These are phyloP conservation scores for Dipteronia dyeriana DNA, from an alignment of 345 rosid genomes.

Conservation along the genomic window DNA sequence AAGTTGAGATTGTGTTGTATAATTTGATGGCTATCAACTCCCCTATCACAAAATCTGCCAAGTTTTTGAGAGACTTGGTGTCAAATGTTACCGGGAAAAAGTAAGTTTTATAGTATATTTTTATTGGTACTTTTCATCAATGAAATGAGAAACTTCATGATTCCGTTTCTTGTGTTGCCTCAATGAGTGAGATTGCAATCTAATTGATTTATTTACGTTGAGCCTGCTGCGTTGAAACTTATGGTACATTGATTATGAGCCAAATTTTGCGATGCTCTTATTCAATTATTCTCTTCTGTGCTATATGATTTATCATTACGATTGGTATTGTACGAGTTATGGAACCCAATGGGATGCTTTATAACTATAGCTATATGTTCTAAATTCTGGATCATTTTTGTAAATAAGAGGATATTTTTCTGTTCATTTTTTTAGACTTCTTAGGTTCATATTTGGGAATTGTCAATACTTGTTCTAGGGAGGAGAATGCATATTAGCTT, in stretches of 20 bases:
- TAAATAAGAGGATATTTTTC: background rate
- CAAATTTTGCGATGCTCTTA: background rate
- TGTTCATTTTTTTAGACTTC: background rate
- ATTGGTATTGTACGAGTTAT: no score
- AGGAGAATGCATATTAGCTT: no score
- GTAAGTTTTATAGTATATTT: conserved; percentile 24
- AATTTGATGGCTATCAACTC: conserved; percentile 88
- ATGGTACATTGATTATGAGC: no score
- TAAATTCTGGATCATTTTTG: background rate
- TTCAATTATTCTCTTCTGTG: background rate
- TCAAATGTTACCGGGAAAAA: conserved; percentile 73
- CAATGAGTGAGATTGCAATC: background rate
- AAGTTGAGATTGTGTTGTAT: conserved; percentile 77
- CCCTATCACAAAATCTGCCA: conserved; percentile 81
- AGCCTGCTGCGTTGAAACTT: no score
- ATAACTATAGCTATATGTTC: background rate
- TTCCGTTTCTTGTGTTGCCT: background rate
- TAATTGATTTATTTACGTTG: no score
- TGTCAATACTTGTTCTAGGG: no score
- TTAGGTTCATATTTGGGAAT: background rate
- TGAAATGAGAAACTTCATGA: background rate
- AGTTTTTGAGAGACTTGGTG: conserved; percentile 67
- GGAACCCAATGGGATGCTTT: no score
- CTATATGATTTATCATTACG: background rate
- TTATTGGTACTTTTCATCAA: background rate